phyloP scores from a whole-genome alignment of 495 filamentous ascomycete species.

The Tuber calosporum region DNA sequence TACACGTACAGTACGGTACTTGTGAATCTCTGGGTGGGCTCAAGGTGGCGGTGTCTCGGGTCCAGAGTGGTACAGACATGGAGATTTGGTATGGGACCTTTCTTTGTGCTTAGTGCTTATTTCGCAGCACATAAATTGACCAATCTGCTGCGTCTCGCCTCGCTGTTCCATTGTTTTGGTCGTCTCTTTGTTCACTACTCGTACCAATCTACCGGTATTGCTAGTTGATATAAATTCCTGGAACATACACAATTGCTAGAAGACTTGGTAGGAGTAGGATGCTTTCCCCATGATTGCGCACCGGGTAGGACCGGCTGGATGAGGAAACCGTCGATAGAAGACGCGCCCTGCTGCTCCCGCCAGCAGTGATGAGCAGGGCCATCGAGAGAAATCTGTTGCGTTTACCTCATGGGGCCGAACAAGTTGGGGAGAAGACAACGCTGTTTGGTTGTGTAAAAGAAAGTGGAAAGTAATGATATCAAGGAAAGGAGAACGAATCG shows the following conservation, averaged over 20 bases:
- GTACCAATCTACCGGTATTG: too few relatives aligned
- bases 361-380: not conserved
- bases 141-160: not conserved
- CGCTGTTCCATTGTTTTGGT: not conserved
- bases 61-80: not conserved
- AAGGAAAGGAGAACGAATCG: not conserved
- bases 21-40: not conserved
- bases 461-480: not conserved
- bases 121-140: not conserved
- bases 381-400: not conserved
- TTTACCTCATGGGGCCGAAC: not conserved
- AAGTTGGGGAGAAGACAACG: not conserved
- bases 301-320: not conserved
- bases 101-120: not conserved
- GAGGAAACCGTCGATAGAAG: not conserved
- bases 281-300: not conserved
- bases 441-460: not conserved
- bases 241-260: not conserved
- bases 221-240: too few relatives aligned
- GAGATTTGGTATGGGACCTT: not conserved
- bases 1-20: too few relatives aligned
- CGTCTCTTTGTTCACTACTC: not conserved
- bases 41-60: not conserved
- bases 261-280: not conserved
- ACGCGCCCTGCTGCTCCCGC: not conserved